Conservation (phyloP, 164 flowering plant genomes). For the Chimonanthus salicifolius region DNA sequence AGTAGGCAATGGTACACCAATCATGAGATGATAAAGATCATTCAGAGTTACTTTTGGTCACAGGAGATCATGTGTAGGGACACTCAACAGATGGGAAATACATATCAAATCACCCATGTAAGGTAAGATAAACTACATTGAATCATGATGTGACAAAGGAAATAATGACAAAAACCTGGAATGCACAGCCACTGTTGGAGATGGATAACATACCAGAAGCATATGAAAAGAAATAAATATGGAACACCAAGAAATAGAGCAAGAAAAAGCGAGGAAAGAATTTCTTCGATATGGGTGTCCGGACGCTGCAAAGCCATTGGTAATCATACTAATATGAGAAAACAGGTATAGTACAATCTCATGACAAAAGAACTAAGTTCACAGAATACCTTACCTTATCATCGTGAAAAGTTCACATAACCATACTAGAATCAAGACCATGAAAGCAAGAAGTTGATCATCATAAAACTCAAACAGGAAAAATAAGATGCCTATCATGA, state of each 20-base stretch:
- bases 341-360: background rate
- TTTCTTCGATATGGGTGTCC: constrained; percentile 96
- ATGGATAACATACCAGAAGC: constrained; percentile 62
- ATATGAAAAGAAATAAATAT: constrained; percentile 95
- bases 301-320: constrained; percentile 59
- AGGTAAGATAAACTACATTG: no score
- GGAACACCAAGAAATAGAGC: constrained; percentile 95
- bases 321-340: background rate
- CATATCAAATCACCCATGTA: no score
- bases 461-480: constrained; percentile 97
- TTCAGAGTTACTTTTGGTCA: no score
- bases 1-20: no score
- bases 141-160: no score
- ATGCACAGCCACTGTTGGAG: background rate
- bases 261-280: constrained; percentile 97
- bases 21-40: no score
- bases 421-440: constrained; percentile 97
- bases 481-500: constrained; percentile 97
- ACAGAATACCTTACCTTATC: constrained; percentile 60
- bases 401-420: constrained; percentile 90
- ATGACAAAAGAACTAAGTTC: background rate
- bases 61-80: no score
- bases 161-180: background rate
- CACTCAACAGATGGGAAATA: no score
- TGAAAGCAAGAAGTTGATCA: constrained; percentile 96